These are phyloP conservation scores for Pulveroboletus sp. DNA, from an alignment of 768 basidiomycete species.

Conservation along the genomic window DNA sequence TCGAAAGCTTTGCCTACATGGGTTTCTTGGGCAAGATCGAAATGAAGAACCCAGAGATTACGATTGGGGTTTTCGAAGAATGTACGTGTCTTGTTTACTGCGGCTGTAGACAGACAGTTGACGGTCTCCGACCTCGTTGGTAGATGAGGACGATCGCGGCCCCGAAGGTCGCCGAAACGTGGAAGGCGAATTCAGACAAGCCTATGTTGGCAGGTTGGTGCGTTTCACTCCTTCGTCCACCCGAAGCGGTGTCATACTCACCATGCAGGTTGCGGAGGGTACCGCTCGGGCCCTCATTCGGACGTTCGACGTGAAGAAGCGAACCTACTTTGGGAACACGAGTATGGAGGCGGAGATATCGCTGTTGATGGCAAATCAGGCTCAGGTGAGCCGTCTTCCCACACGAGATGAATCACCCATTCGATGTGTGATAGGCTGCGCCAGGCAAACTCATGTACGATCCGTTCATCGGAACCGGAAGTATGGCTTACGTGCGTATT, in stretches of 20 bases:
- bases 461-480: slow-evolving; percentile 92
- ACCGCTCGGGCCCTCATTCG: slow-evolving; percentile 63
- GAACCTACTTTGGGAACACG: slow-evolving; percentile 90
- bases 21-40: slow-evolving; percentile 75
- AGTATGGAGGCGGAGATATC: slow-evolving; percentile 98
- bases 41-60: slow-evolving; percentile 73
- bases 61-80: slow-evolving; percentile 78
- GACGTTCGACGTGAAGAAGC: slow-evolving; percentile 84
- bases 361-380: slow-evolving; percentile 94
- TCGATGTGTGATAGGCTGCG: slow-evolving; percentile 50
- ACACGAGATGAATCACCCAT: background rate
- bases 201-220: slow-evolving; percentile 88
- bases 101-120: background rate
- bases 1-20: slow-evolving; percentile 86
- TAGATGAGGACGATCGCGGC: slow-evolving; percentile 51
- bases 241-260: background rate
- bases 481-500: slow-evolving; percentile 71
- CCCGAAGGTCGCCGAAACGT: slow-evolving; percentile 50
- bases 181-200: slow-evolving; percentile 64
- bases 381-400: slow-evolving; percentile 52
- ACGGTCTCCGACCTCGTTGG: background rate
- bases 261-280: slow-evolving; percentile 51
- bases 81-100: slow-evolving; percentile 46
- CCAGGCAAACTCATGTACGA: slow-evolving; percentile 93
- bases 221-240: slow-evolving; percentile 27